Conservation (phyloP, 805 yeast genomes). For the Metschnikowia peoriensis region DNA sequence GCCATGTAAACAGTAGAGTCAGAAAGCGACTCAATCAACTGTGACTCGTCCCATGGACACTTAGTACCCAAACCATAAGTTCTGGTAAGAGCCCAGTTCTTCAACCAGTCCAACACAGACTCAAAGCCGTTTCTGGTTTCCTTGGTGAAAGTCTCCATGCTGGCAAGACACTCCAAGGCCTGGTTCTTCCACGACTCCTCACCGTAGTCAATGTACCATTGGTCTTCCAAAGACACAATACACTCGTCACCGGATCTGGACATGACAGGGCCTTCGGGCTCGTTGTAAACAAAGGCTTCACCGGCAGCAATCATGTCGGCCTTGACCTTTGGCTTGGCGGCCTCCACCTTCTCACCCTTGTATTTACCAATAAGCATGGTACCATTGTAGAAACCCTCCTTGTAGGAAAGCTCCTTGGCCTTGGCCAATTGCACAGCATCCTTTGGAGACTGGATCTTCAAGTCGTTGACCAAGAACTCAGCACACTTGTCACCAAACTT, state of each 20-base stretch:
- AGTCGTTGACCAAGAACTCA: conserved; percentile 73
- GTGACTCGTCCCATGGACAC: conserved; percentile 95
- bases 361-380: conserved; percentile 75
- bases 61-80: conserved; percentile 93
- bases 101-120: conserved; percentile 92
- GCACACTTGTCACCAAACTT: conserved; percentile 90
- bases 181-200: conserved; percentile 83
- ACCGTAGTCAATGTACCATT: conserved; percentile 98
- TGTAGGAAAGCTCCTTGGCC: conserved; percentile 94
- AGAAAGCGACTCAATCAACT: conserved; percentile 89
- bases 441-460: conserved; percentile 93
- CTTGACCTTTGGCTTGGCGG: conserved; percentile 83
- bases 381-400: conserved; percentile 96
- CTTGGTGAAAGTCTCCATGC: conserved; percentile 73
- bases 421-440: conserved; percentile 81
- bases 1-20: conserved; percentile 97
- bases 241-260: conserved; percentile 97
- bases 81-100: conserved; percentile 98
- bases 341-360: conserved; percentile 86
- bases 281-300: conserved; percentile 85
- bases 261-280: conserved; percentile 86
- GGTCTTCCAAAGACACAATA: conserved; percentile 95
- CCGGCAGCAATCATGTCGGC: conserved; percentile 75
- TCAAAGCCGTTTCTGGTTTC: conserved; percentile 92
- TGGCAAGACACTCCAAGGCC: conserved; percentile 74